These are phyloP conservation scores for Pulveroboletus sp. DNA, from an alignment of 768 basidiomycete species.

Conservation along the genomic window DNA sequence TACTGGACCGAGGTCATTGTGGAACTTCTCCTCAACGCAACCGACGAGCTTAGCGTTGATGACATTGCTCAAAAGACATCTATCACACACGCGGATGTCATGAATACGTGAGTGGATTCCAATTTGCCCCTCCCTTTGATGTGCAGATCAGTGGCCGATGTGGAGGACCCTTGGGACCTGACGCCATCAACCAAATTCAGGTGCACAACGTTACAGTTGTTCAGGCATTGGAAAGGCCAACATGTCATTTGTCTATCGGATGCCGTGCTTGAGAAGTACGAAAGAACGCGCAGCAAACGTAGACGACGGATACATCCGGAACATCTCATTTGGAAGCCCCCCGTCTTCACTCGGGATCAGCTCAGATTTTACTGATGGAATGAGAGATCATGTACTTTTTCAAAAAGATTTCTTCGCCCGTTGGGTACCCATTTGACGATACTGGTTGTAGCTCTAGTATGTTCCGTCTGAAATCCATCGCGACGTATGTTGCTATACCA, in stretches of 20 bases:
- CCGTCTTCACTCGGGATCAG: slow-evolving; percentile 86
- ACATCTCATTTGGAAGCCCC: slow-evolving; percentile 90
- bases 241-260: slow-evolving; percentile 92
- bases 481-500: slow-evolving; percentile 13
- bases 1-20: slow-evolving; percentile 98
- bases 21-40: slow-evolving; percentile 70
- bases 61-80: slow-evolving; percentile 95
- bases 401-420: neutral
- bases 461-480: slow-evolving; percentile 3
- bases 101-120: slow-evolving; percentile 83
- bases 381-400: neutral
- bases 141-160: neutral
- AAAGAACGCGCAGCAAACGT: slow-evolving; percentile 76
- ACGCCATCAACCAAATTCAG: slow-evolving; percentile 38
- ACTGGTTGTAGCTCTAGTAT: slow-evolving; percentile 25
- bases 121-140: neutral
- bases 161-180: slow-evolving; percentile 3
- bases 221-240: slow-evolving; percentile 94
- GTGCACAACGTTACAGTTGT: slow-evolving; percentile 88
- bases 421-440: slow-evolving; percentile 1
- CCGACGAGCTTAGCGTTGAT: slow-evolving; percentile 83
- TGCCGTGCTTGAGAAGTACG: slow-evolving; percentile 84
- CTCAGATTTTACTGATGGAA: slow-evolving; percentile 54
- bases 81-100: slow-evolving; percentile 93
- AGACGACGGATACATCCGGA: slow-evolving; percentile 76